Evolutionary conservation across 306 rosid genomes (phyloP).

Genomic region (Trifolium repens): DNA sequence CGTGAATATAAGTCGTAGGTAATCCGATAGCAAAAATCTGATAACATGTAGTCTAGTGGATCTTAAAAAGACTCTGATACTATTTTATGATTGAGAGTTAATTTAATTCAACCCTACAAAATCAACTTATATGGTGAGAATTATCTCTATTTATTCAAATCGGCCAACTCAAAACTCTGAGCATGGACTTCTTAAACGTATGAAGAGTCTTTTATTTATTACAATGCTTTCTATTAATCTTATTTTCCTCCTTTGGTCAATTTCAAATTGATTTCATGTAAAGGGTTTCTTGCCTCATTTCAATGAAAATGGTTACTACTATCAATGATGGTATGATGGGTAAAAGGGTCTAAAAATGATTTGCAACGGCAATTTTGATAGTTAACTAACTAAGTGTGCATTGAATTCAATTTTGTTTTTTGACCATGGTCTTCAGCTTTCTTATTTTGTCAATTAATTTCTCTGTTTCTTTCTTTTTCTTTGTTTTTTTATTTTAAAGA

Average conservation of each 20-base stretch:
- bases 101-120: no score
- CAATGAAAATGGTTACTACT: slow-evolving; percentile 40
- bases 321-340: slow-evolving; percentile 43
- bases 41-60: no score
- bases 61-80: no score
- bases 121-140: no score
- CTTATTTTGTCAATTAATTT: slow-evolving; percentile 26
- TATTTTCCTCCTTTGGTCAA: slow-evolving; percentile 41
- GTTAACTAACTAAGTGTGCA: slow-evolving; percentile 6
- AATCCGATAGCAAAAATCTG: no score
- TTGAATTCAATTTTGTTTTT: slow-evolving; percentile 17
- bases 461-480: neutral
- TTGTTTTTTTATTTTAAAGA: neutral
- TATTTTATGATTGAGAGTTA: no score
- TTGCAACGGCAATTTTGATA: neutral
- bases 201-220: slow-evolving; percentile 28
- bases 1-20: no score
- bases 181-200: no score
- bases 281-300: slow-evolving; percentile 35
- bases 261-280: slow-evolving; percentile 20
- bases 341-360: slow-evolving; percentile 38
- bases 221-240: slow-evolving; percentile 26
- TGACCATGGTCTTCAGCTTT: slow-evolving; percentile 35
- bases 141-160: no score
- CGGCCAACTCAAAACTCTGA: no score